phyloP scores from a whole-genome alignment of 176 grass and related monocot genomes.

The Juncus effusus region DNA sequence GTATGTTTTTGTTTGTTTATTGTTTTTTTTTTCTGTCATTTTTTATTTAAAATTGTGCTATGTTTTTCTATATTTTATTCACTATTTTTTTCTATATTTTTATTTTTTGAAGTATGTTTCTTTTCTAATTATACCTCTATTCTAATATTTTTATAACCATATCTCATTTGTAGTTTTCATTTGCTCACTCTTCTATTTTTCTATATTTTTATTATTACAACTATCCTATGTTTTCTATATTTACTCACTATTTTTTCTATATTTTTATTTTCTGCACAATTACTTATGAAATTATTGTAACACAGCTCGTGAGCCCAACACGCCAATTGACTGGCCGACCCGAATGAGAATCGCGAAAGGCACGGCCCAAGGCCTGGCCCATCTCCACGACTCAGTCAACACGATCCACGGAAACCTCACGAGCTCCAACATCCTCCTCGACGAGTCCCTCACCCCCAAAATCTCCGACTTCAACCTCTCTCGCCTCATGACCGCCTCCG shows the following conservation, averaged over 20 bases:
- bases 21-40: too few species aligned
- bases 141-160: too few species aligned
- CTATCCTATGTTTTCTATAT: too few species aligned
- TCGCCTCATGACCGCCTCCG: conserved; percentile 67
- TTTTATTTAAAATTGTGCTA: too few species aligned
- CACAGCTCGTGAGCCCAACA: conserved; percentile 29
- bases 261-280: not conserved
- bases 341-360: conserved; percentile 63
- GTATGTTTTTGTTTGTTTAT: conserved; percentile 17
- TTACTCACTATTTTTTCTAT: too few species aligned
- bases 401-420: conserved; percentile 78
- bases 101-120: not conserved
- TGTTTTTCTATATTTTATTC: too few species aligned
- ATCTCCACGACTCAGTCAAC: conserved; percentile 55
- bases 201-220: too few species aligned
- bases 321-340: conserved; percentile 46
- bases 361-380: conserved; percentile 47
- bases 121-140: not conserved
- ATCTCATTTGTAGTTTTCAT: not conserved
- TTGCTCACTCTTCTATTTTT: too few species aligned
- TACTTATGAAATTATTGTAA: not conserved
- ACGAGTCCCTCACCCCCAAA: conserved; percentile 42
- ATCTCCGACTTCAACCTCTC: conserved; percentile 67
- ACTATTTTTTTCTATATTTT: conserved; percentile 3
- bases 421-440: conserved; percentile 64